phyloP scores from a whole-genome alignment of 495 filamentous ascomycete genomes.

The Cetradonia linearis region DNA sequence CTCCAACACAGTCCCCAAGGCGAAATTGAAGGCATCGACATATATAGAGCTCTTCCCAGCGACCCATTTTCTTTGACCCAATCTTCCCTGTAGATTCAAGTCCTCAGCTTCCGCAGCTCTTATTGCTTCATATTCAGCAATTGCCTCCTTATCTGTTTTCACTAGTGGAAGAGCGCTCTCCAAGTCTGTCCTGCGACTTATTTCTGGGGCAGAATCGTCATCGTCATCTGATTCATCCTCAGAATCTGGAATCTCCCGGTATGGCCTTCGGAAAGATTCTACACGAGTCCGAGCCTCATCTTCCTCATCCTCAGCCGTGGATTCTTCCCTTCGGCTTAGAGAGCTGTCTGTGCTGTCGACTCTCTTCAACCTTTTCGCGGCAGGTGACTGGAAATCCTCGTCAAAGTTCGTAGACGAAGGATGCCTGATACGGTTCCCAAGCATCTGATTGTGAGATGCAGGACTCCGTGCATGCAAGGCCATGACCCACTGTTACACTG shows the following conservation, averaged over 20 bases:
- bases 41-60: slow-evolving; percentile 78
- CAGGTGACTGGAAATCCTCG: slow-evolving; percentile 25
- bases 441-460: slow-evolving; percentile 28
- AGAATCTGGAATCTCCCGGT: slow-evolving; percentile 27
- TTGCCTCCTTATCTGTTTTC: slow-evolving; percentile 56
- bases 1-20: slow-evolving; percentile 78
- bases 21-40: slow-evolving; percentile 93
- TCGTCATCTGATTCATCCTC: slow-evolving; percentile 34
- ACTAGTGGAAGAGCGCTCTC: slow-evolving; percentile 66
- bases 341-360: slow-evolving; percentile 29
- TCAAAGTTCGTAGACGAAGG: slow-evolving; percentile 33
- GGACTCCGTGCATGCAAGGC: slow-evolving; percentile 19
- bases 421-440: slow-evolving; percentile 31
- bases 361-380: slow-evolving; percentile 33
- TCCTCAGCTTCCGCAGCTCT: slow-evolving; percentile 34
- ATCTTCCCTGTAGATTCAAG: slow-evolving; percentile 35
- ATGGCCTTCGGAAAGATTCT: slow-evolving; percentile 14
- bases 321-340: slow-evolving; percentile 15
- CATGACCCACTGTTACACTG: slow-evolving; percentile 15
- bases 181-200: slow-evolving; percentile 51
- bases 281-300: slow-evolving; percentile 1
- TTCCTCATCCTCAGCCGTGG: slow-evolving; percentile 13
- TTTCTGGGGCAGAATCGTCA: slow-evolving; percentile 28
- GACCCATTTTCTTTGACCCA: slow-evolving; percentile 48
- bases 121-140: slow-evolving; percentile 68